A percentile compares a stretch with the other conserved stretches of the same genome.
Evolutionary conservation across 2,329 filamentous ascomycete species (phyloP).

Genomic region (Fusarium sp.): DNA sequence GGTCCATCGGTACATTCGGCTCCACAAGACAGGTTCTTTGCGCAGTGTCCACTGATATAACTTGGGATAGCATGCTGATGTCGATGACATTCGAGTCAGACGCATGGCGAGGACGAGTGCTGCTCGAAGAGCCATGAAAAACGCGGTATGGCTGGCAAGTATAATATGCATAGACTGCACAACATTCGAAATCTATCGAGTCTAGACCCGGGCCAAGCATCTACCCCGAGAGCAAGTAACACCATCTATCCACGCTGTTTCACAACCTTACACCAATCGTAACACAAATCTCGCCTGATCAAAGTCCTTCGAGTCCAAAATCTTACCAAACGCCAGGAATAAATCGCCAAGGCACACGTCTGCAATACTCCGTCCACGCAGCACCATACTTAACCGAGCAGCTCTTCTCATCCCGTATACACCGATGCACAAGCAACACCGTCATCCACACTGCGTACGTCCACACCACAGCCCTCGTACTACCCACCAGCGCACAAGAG

Average conservation of each 20-base stretch:
- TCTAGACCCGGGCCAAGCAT: neutral
- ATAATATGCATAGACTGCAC: neutral
- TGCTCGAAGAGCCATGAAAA: conserved; percentile 78
- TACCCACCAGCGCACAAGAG: conserved; percentile 55
- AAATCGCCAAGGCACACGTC: conserved; percentile 54
- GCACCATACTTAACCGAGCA: conserved; percentile 58
- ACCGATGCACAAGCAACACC: conserved; percentile 56
- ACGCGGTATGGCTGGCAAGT: conserved; percentile 69
- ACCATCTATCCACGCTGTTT: neutral
- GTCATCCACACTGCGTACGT: conserved; percentile 59
- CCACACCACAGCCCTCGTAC: conserved; percentile 54
- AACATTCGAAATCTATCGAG: neutral
- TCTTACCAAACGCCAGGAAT: conserved; percentile 48
- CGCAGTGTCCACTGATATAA: conserved; percentile 16
- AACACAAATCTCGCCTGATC: no score
- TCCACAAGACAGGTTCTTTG: conserved; percentile 60
- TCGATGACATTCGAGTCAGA: conserved; percentile 32
- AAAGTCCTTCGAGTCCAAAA: no score
- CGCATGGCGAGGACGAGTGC: conserved; percentile 64
- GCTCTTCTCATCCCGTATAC: conserved; percentile 56
- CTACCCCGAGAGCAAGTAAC: neutral
- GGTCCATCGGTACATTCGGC: conserved; percentile 76
- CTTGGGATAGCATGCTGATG: conserved; percentile 33
- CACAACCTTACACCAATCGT: neutral
- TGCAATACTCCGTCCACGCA: conserved; percentile 56